These are phyloP conservation scores for Ogataea thermomethanolica DNA, from an alignment of 805 yeast genomes.

Conservation along the genomic window DNA sequence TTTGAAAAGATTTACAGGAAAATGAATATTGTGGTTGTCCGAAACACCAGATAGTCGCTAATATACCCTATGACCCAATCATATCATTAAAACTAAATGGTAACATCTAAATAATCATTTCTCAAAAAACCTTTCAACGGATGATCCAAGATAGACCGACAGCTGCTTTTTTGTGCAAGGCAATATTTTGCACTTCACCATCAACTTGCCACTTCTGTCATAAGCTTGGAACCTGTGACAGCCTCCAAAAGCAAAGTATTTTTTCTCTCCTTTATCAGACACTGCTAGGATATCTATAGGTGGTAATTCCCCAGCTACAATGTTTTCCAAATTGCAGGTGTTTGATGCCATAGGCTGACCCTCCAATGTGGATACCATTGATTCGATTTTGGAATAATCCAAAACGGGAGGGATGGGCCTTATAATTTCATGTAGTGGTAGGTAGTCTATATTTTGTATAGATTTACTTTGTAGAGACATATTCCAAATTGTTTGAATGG, in stretches of 20 bases:
- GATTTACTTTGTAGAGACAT: constrained; percentile 72
- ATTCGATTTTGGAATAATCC: constrained; percentile 67
- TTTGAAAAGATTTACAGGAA: background rate
- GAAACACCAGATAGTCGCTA: background rate
- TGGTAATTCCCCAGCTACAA: constrained; percentile 64
- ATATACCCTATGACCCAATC: background rate
- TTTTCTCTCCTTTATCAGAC: constrained; percentile 54
- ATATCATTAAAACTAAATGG: background rate
- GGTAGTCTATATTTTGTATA: constrained; percentile 47
- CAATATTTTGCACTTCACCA: constrained; percentile 67
- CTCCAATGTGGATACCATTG: constrained; percentile 70
- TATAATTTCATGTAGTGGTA: constrained; percentile 65
- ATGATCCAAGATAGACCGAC: constrained; percentile 65
- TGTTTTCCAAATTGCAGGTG: constrained; percentile 49
- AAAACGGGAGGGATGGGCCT: constrained; percentile 86
- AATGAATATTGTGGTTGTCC: too few relatives aligned
- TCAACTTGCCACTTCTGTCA: constrained; percentile 46
- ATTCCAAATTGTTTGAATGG: background rate
- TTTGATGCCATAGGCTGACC: constrained; percentile 63
- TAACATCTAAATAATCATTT: constrained; percentile 4
- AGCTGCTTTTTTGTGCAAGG: constrained; percentile 75
- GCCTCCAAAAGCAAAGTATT: constrained; percentile 85
- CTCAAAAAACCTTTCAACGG: constrained; percentile 50
- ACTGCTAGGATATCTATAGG: constrained; percentile 77
- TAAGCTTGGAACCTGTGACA: constrained; percentile 90